phyloP scores from a whole-genome alignment of 306 rosid genomes.

The Inga laurina region DNA sequence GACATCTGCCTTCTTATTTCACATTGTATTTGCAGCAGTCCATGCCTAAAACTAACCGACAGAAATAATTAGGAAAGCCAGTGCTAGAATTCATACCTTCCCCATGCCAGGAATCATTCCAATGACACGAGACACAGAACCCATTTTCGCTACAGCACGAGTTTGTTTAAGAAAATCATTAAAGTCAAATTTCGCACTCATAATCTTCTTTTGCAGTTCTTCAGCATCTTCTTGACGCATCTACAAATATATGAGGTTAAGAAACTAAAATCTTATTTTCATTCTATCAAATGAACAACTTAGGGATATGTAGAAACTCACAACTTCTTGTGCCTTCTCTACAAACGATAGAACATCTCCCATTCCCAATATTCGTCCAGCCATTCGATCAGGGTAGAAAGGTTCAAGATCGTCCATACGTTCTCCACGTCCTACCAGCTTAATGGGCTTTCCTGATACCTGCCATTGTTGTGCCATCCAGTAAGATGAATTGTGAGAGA shows the following conservation, averaged over 20 bases:
- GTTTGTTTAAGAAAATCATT: conserved; percentile 98
- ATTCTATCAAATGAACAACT: conserved; percentile 5
- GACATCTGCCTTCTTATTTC: conserved; percentile 13
- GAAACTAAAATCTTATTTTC: conserved; percentile 17
- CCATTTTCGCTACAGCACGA: conserved; percentile 92
- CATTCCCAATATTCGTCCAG: conserved; percentile 98
- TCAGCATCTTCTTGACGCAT: conserved; percentile 98
- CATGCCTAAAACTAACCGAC: neutral
- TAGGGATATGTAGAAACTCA: conserved; percentile 43
- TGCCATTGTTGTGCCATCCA: conserved; percentile 36
- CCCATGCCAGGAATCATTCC: conserved; percentile 99
- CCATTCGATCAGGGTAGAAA: conserved; percentile 98
- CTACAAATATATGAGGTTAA: conserved; percentile 42
- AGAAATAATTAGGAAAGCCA: conserved; percentile 15
- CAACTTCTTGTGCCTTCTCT: conserved; percentile 98
- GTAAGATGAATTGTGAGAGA: conserved; percentile 10
- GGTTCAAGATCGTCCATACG: conserved; percentile 99
- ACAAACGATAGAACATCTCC: conserved; percentile 98
- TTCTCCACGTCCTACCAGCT: conserved; percentile 98
- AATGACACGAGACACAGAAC: conserved; percentile 94
- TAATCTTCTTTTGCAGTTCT: conserved; percentile 94
- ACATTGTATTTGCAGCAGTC: conserved; percentile 1
- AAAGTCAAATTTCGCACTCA: conserved; percentile 96
- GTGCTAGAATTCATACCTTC: conserved; percentile 61
- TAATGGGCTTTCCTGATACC: conserved; percentile 99